These are phyloP conservation scores for Mucor ambiguus DNA, from an alignment of 371 early-diverging fungal species.

Conservation along the genomic window DNA sequence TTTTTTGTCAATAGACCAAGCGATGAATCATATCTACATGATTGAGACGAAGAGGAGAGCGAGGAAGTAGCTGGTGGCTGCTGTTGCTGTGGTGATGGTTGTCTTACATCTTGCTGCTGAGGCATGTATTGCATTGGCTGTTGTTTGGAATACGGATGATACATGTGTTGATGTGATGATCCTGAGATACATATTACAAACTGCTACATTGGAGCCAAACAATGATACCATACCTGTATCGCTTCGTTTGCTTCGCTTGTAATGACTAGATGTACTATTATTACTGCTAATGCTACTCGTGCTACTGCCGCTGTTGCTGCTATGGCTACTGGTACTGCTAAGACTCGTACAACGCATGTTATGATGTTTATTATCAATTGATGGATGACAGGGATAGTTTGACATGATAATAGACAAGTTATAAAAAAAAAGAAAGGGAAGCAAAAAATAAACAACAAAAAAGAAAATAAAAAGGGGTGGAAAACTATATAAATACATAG, in stretches of 20 bases:
- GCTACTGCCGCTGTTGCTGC: neutral
- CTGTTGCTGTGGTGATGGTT: neutral
- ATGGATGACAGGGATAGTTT: constrained; percentile 1
- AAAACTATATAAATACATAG: neutral
- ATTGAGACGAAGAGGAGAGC: constrained; percentile 10
- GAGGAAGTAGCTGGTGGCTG: neutral
- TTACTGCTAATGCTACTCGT: constrained; percentile 4
- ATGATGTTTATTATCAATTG: constrained; percentile 4
- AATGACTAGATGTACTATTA: neutral
- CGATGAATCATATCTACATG: constrained; percentile 53
- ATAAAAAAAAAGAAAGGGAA: constrained; percentile 3
- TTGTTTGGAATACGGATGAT: neutral
- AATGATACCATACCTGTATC: neutral
- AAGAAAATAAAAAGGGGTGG: constrained; percentile 4
- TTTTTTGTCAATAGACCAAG: constrained; percentile 78
- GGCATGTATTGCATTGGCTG: neutral
- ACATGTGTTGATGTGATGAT: neutral
- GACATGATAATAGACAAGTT: constrained; percentile 4
- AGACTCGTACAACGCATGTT: neutral
- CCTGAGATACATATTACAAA: neutral
- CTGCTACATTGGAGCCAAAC: neutral
- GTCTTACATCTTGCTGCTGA: neutral
- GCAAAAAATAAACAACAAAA: neutral
- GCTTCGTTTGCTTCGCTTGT: neutral
- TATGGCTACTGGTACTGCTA: neutral